Conservation (phyloP, 2,329 filamentous ascomycete species). For the Hymenoscyphus repandus region DNA sequence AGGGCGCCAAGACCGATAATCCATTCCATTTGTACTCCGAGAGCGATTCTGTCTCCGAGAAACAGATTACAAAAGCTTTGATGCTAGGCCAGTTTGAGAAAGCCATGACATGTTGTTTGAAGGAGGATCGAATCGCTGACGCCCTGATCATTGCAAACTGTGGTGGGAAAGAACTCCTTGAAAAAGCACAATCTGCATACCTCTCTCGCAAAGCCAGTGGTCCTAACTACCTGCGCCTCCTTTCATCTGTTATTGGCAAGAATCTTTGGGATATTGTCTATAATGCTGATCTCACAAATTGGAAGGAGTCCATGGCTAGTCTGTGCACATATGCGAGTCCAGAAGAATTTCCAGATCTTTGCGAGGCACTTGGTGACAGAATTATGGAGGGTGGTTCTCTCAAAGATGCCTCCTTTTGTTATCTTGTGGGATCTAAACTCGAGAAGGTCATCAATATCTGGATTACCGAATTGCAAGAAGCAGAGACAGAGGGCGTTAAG, state of each 20-base stretch:
- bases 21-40: constrained; percentile 88
- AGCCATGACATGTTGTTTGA: constrained; percentile 81
- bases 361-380: constrained; percentile 88
- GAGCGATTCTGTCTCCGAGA: constrained; percentile 77
- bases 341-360: constrained; percentile 87
- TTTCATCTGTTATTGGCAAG: constrained; percentile 89
- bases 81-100: constrained; percentile 88
- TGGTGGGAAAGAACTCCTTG: constrained; percentile 85
- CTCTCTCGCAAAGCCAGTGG: constrained; percentile 75
- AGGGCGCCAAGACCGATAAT: constrained; percentile 87
- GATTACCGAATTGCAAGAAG: constrained; percentile 83
- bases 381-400: constrained; percentile 72
- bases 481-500: constrained; percentile 69
- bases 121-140: constrained; percentile 86
- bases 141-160: constrained; percentile 98
- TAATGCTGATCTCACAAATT: constrained; percentile 86
- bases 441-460: constrained; percentile 97
- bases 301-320: constrained; percentile 96
- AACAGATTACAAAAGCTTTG: constrained; percentile 78
- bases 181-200: constrained; percentile 90
- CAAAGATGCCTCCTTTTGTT: constrained; percentile 95
- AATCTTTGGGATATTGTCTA: constrained; percentile 98
- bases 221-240: constrained; percentile 85
- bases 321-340: constrained; percentile 93
- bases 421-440: constrained; percentile 88